Conservation (phyloP, 2,329 filamentous ascomycete species). For the Colletotrichum lupini region DNA sequence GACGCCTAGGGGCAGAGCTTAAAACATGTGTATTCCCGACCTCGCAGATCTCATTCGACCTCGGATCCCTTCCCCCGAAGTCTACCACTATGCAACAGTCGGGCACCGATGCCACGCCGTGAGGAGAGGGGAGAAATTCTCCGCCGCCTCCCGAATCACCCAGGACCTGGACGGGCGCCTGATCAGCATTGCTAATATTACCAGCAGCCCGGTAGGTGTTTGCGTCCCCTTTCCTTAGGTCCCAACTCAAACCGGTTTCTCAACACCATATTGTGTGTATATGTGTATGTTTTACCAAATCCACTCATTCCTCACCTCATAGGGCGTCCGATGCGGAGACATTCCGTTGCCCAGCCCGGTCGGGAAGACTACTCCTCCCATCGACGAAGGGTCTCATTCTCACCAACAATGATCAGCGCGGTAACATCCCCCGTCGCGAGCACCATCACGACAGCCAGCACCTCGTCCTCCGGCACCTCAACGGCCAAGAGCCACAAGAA, state of each 20-base stretch:
- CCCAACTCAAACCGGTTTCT: background rate
- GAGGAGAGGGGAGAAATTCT: constrained; percentile 8
- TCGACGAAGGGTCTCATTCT: constrained; percentile 31
- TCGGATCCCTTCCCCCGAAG: constrained; percentile 13
- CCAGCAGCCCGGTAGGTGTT: constrained; percentile 1
- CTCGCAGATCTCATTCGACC: constrained; percentile 9
- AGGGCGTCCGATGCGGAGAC: constrained; percentile 28
- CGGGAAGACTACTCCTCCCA: constrained; percentile 28
- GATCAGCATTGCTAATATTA: background rate
- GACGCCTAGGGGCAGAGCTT: constrained; percentile 26
- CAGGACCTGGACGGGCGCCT: background rate
- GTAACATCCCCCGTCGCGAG: constrained; percentile 20
- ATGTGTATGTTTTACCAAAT: background rate
- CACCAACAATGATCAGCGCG: constrained; percentile 27
- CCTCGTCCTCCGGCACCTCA: constrained; percentile 9
- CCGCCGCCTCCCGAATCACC: background rate
- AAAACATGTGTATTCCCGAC: constrained; percentile 23
- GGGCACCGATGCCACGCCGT: constrained; percentile 11
- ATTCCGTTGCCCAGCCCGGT: constrained; percentile 27
- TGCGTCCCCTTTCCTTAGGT: background rate
- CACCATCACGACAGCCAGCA: constrained; percentile 18
- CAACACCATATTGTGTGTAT: background rate
- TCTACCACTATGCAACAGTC: background rate
- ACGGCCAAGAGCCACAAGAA: constrained; percentile 13
- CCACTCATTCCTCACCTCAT: background rate